phyloP scores from a whole-genome alignment of 23 red algal genomes.

The Agarophyton chilense region DNA sequence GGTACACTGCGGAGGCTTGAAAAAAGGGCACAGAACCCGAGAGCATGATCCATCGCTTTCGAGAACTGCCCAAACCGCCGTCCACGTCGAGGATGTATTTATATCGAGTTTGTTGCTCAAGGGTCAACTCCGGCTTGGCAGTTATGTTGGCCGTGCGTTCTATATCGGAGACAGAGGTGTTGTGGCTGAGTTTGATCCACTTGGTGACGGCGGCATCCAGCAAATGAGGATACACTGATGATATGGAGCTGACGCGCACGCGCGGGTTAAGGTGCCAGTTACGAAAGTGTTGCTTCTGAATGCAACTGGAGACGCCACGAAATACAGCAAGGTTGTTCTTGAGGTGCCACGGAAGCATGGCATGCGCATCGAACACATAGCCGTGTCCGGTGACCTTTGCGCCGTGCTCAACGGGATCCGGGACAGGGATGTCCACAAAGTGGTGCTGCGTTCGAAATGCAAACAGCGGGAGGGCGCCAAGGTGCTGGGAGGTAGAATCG shows the following conservation, averaged over 20 bases:
- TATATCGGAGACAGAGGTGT: not conserved
- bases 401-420: conserved; percentile 81
- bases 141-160: conserved; percentile 4
- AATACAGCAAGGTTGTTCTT: conserved; percentile 9
- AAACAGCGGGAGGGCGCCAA: conserved; percentile 73
- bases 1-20: conserved; percentile 58
- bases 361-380: conserved; percentile 2
- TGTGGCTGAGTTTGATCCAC: conserved; percentile 69
- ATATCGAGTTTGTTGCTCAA: conserved; percentile 48
- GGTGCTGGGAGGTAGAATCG: conserved; percentile 61
- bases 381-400: conserved; percentile 57
- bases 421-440: conserved; percentile 78
- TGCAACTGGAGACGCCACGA: conserved; percentile 25
- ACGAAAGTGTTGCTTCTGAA: conserved; percentile 41
- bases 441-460: conserved; percentile 69
- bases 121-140: conserved; percentile 17
- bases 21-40: conserved; percentile 68
- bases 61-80: conserved; percentile 74
- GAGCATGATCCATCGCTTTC: conserved; percentile 68
- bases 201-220: conserved; percentile 77
- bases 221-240: conserved; percentile 46
- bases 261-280: conserved; percentile 58
- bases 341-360: not conserved
- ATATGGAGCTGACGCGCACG: conserved; percentile 44
- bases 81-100: conserved; percentile 84